Conservation (phyloP, 306 rosid species). For the Erythrophleum fordii region DNA sequence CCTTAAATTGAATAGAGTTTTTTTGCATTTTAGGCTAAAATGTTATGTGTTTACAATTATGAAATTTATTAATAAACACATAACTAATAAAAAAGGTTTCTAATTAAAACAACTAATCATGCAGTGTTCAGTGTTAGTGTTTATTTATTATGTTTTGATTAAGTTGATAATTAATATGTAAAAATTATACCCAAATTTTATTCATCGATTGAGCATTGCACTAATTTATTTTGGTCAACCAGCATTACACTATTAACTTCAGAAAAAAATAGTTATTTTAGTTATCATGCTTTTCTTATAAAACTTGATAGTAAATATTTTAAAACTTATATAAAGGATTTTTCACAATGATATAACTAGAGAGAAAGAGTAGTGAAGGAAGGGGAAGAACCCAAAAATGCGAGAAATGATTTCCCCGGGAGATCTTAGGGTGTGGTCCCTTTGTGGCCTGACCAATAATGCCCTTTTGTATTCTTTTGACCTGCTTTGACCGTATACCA, state of each 20-base stretch:
- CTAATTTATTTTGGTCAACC: too few relatives aligned
- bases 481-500: constrained; percentile 79
- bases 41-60: too few relatives aligned
- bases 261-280: neutral
- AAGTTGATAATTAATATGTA: too few relatives aligned
- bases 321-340: neutral
- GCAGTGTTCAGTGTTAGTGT: too few relatives aligned
- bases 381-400: constrained; percentile 19
- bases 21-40: too few relatives aligned
- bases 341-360: neutral
- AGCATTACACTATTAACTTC: neutral
- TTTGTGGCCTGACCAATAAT: constrained; percentile 45
- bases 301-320: neutral
- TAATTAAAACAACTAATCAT: too few relatives aligned
- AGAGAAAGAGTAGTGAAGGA: neutral
- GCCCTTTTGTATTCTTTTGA: constrained; percentile 68
- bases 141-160: too few relatives aligned
- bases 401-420: constrained; percentile 40
- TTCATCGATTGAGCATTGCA: neutral
- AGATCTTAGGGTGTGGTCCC: constrained; percentile 59
- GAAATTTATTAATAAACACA: too few relatives aligned
- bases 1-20: too few relatives aligned
- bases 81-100: too few relatives aligned
- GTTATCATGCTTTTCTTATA: neutral
- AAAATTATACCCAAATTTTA: neutral